Conservation (phyloP, 1,139 yeast species). For the Maudiozyma humilis region DNA sequence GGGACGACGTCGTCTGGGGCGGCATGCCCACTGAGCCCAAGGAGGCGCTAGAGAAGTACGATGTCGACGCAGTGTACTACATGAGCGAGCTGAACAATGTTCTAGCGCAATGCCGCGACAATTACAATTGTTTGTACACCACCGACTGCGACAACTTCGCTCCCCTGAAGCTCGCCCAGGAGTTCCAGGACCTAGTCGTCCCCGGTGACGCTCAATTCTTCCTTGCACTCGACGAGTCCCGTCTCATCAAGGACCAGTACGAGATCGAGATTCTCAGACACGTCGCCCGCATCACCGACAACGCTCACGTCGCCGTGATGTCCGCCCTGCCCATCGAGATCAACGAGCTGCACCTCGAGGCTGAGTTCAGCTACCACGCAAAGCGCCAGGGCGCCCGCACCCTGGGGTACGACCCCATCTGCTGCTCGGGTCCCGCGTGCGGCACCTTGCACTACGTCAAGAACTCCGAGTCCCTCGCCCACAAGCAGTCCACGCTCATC, state of each 20-base stretch:
- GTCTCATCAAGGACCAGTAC: constrained; percentile 74
- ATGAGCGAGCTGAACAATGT: constrained; percentile 37
- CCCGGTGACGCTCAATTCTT: constrained; percentile 45
- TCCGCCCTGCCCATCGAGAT: constrained; percentile 80
- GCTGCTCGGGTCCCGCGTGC: constrained; percentile 89
- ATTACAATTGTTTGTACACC: constrained; percentile 32
- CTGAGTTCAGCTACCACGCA: constrained; percentile 90
- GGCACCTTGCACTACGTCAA: constrained; percentile 85
- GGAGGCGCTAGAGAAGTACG: constrained; percentile 57
- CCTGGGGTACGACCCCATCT: constrained; percentile 88
- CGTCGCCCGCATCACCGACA: constrained; percentile 80
- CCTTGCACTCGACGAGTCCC: constrained; percentile 76
- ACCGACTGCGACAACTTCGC: constrained; percentile 34
- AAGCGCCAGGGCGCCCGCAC: constrained; percentile 86
- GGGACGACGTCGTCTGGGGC: constrained; percentile 94
- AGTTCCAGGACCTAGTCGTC: constrained; percentile 26
- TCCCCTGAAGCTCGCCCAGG: background rate
- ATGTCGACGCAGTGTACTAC: constrained; percentile 74
- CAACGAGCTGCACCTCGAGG: constrained; percentile 87
- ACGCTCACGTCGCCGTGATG: constrained; percentile 87
- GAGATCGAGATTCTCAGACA: constrained; percentile 69
- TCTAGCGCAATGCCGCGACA: constrained; percentile 19
- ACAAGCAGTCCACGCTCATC: constrained; percentile 61
- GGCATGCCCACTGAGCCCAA: constrained; percentile 72
- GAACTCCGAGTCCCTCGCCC: constrained; percentile 61